Evolutionary conservation across 164 flowering plant genomes (phyloP), one percentile per base, ranked within the genome.

Genomic region (Annona cherimola): DNA sequence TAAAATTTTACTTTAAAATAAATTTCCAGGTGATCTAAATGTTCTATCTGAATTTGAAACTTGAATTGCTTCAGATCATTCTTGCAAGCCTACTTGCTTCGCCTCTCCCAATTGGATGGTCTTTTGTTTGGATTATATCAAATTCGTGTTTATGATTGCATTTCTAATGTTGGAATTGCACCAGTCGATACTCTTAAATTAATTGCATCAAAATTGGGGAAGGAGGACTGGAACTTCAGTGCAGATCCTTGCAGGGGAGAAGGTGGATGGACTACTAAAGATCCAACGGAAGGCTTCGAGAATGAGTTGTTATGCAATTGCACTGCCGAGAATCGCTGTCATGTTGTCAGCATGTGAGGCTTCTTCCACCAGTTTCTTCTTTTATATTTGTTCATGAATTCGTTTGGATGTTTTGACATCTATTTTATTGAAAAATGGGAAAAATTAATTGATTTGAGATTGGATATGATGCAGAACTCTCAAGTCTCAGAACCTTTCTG

Each of bases 171-270:
- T 50, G 57, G 14, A 9, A 8, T 50, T 50, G 57, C 57, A 50
- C 57, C 75, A 81, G 83, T 87, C 75, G 62, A 76, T 7, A 73
- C 84, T 18, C 61, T 89, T 39, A 9, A 35, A 5, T 79, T 81
- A 26, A 75, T 84, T 71, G 90, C 79, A 18, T 75, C 68, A 66
- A 78, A 77, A 9, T 16, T 87, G 44, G 87, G 87, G 67, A 89
- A 87, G 77, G 78, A 40, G 3, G 64, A 86, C 55, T 88, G 93
- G 93, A 57, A 86, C 65, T 88, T 86, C 74, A 76, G 74, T 18
- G 83, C 75, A 14, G 85, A 87, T 83, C 90, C 90, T 7, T 89
- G 93, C 74, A 76, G 80, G 6, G 76, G 77, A 42, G 14, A 67
- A 19, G 9, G 9, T 8, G 82, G 79, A 18, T 86, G 88, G 89